These are phyloP conservation scores for Borealophlyctis nickersoniae DNA, from an alignment of 192 early-diverging fungal species.

Conservation along the genomic window DNA sequence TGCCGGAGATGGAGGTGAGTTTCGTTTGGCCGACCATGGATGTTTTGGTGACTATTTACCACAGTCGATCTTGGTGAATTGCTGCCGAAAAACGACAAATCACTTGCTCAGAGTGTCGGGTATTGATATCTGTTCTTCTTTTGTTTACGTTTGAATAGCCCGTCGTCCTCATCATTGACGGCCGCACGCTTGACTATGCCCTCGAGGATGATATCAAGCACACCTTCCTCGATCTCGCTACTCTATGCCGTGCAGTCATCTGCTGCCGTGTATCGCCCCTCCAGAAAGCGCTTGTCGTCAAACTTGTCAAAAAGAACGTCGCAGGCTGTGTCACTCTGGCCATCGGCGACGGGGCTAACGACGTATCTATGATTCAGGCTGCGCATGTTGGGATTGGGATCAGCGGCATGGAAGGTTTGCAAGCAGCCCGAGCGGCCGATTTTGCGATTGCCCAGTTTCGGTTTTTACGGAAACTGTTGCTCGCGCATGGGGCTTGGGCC, in stretches of 20 bases:
- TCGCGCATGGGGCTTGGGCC: conserved; percentile 97
- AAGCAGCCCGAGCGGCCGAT: conserved; percentile 94
- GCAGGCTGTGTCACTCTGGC: conserved; percentile 83
- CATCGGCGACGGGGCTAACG: conserved; percentile 99
- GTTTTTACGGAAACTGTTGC: conserved; percentile 88
- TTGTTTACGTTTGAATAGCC: too few species aligned
- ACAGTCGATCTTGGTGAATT: too few species aligned
- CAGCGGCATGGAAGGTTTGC: conserved; percentile 91
- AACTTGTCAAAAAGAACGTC: conserved; percentile 90
- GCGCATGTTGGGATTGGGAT: conserved; percentile 98
- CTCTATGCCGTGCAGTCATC: conserved; percentile 90
- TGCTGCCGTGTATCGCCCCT: conserved; percentile 98
- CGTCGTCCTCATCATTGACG: conserved; percentile 94
- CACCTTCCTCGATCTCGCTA: conserved; percentile 85
- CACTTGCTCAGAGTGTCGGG: too few species aligned
- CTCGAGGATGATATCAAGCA: conserved; percentile 72
- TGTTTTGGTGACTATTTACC: neutral
- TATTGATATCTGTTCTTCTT: too few species aligned
- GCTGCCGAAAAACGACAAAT: too few species aligned
- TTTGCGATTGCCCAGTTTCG: conserved; percentile 99
- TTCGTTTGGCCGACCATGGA: neutral
- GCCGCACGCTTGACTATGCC: conserved; percentile 87
- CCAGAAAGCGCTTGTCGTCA: conserved; percentile 97
- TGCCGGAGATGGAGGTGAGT: conserved; percentile 27
- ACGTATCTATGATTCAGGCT: conserved; percentile 99